Evolutionary conservation across 1,284 basidiomycete species (phyloP), one percentile per base, ranked within the genome.

Genomic region (Abortiporus biennis): DNA sequence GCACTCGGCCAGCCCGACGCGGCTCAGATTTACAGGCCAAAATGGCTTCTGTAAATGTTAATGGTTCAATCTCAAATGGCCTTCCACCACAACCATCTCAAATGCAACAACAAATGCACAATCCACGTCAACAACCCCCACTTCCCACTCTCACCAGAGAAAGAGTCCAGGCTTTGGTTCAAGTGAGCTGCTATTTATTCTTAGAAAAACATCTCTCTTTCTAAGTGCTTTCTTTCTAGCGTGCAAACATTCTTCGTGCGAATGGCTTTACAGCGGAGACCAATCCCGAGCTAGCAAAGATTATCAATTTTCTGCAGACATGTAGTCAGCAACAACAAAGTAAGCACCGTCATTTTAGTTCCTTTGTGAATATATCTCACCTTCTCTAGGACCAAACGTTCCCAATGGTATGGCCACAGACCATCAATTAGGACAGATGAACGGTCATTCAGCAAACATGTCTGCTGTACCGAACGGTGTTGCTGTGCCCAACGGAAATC

Each of bases 251-350:
- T 13, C 57, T 68, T 11, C 58, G 56, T 23, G 42, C 47, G 16
- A 53, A 52, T 33, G 67, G 67, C 13, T 52, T 46, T 39, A 66
- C 66, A 6, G 50, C 56, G 4, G 65, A 68, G 43, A 66, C 54
- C 13, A 54, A 50, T 19, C 53, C 56, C 31, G 67, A 69, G 47
- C 54, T 66, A 27, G 61, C 55, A 27, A 59, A 52, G 45, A 55
- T 65, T 36, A 47, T 56, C 15, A 57, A 55, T 29, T 49, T 63
- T 43, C 46, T 66, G 9, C 43, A 53, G 21, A 47, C 45, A 15
- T 52, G 63, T 30, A 59, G 61, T 42, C 56, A 49, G 32, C 51
- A 54, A 19, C 54, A 55, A 29, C 45, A 57, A 40, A 46, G 54
- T 54, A 24, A 12, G 22, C 19, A 25, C 38, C 17, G 38, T 45